phyloP scores from a whole-genome alignment of 169 alveolate species.

The Plasmodium ovale region DNA sequence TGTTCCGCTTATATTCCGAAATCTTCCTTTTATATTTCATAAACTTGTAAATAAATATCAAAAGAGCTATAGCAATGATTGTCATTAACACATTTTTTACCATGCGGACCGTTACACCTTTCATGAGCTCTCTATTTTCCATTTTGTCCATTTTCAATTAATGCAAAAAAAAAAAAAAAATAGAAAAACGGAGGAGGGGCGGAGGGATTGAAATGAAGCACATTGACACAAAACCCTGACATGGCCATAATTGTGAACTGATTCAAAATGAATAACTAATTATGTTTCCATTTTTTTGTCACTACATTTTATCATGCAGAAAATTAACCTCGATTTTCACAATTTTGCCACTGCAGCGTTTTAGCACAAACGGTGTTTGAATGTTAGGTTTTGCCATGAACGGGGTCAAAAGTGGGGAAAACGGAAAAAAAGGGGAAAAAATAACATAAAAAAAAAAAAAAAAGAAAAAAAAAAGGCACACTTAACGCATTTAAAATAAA shows the following conservation, averaged over 20 bases:
- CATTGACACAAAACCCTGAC: too few relatives aligned
- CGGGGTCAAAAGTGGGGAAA: too few relatives aligned
- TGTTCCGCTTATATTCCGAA: constrained; percentile 37
- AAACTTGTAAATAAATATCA: constrained; percentile 37
- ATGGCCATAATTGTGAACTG: too few relatives aligned
- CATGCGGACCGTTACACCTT: constrained; percentile 9
- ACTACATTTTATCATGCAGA: too few relatives aligned
- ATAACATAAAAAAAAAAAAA: background rate
- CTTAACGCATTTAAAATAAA: background rate
- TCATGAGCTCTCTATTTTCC: constrained; percentile 10
- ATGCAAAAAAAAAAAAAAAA: background rate
- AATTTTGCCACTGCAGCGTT: too few relatives aligned
- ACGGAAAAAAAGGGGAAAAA: background rate
- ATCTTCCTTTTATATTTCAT: constrained; percentile 28
- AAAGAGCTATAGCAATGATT: background rate
- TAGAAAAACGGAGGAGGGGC: background rate
- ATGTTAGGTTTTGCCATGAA: too few relatives aligned
- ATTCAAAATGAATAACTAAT: too few relatives aligned
- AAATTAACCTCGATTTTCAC: too few relatives aligned
- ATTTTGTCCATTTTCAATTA: constrained; percentile 42
- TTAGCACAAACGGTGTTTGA: too few relatives aligned
- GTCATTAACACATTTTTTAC: constrained; percentile 25
- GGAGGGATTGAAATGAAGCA: too few relatives aligned
- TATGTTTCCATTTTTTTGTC: too few relatives aligned
- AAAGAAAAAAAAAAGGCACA: background rate